Base-by-base conservation (phyloP, 2,329 filamentous ascomycete species). In the Elsinoe australis region DNA sequence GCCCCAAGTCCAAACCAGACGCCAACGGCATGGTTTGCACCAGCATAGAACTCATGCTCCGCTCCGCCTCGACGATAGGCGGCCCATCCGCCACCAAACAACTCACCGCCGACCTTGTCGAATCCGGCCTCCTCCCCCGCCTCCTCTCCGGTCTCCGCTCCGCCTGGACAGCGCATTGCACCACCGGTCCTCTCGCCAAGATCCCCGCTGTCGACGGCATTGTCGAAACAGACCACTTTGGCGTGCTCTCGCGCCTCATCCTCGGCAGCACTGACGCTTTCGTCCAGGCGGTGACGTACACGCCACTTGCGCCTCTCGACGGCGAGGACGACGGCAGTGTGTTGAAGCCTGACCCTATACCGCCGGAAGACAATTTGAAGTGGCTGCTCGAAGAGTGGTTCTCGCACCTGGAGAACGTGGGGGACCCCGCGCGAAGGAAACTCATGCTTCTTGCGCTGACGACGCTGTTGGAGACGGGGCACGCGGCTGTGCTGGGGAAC, bases 211-310 rank as follows among this genome's bases (percentile, higher is more conserved):
- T 95, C 26, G 83, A 83, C 56, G 79, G 81, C 9, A 75, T 88
- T 8, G 82, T 85, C 1, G 81, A 95, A 60, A 85, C 85, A 0
- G 86, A 95, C 61, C 95, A 94, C 63, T 84, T 94, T 59, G 78
- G 80, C 3, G 80, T 96, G 2, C 73, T 98, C 2, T 82, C 87
- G 1, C 83, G 89, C 1, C 75, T 96, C 12, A 78, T 82, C 0
- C 68, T 94, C 2, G 80, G 82, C 1, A 83, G 84, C 29, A 86
- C 89, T 1, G 66, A 67, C 2, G 70, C 85, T 1, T 83, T 95
- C 55, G 69, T 82, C 9, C 68, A 72, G 36, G 74, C 72, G 1
- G 59, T 78, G 3, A 38, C 45, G 2, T 48, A 48, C 22, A 48
- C 45, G 3, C 45, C 45, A 7, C 32, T 48, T 6, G 32, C 45